A percentile compares a stretch with the other conserved stretches of the same genome.
These are phyloP conservation scores for Hypoxylon fuscum DNA, from an alignment of 495 filamentous ascomycete species.

Conservation along the genomic window DNA sequence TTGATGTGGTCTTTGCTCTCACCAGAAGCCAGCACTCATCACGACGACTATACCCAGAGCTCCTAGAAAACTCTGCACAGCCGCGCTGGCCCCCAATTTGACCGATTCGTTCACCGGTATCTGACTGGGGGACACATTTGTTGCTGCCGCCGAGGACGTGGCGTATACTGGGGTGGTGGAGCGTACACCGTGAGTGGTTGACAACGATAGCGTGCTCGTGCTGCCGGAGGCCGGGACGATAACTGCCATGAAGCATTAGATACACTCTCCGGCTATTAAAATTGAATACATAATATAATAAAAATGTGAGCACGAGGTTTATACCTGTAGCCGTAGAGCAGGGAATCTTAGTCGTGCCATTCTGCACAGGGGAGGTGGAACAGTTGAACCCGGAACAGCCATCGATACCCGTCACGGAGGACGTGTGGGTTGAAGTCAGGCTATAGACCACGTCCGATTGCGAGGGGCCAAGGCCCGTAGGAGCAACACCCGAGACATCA, in stretches of 20 bases:
- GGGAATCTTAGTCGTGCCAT: slow-evolving; percentile 20
- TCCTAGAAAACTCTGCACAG: slow-evolving; percentile 7
- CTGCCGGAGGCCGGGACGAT: neutral
- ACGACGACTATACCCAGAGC: neutral
- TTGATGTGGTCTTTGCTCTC: neutral
- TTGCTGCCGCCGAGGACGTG: slow-evolving; percentile 10
- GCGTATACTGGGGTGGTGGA: slow-evolving; percentile 1
- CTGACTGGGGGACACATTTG: slow-evolving; percentile 22
- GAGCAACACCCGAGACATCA: slow-evolving; percentile 3
- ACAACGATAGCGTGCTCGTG: slow-evolving; percentile 2
- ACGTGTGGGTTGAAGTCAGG: slow-evolving; percentile 1
- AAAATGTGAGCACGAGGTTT: too few species aligned
- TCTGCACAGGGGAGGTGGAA: slow-evolving; percentile 10
- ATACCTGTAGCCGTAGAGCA: slow-evolving; percentile 37
- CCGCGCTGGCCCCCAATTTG: neutral
- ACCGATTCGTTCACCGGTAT: slow-evolving; percentile 27
- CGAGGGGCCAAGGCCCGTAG: neutral
- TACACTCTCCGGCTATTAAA: too few species aligned
- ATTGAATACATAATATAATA: too few species aligned
- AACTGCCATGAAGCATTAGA: slow-evolving; percentile 19
- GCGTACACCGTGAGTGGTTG: neutral
- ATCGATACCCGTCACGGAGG: neutral
- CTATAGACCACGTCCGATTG: neutral
- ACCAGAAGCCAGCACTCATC: slow-evolving; percentile 15
- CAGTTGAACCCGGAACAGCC: slow-evolving; percentile 11